Conservation (phyloP, 768 basidiomycete species). For the Clitopilus passeckerianus region DNA sequence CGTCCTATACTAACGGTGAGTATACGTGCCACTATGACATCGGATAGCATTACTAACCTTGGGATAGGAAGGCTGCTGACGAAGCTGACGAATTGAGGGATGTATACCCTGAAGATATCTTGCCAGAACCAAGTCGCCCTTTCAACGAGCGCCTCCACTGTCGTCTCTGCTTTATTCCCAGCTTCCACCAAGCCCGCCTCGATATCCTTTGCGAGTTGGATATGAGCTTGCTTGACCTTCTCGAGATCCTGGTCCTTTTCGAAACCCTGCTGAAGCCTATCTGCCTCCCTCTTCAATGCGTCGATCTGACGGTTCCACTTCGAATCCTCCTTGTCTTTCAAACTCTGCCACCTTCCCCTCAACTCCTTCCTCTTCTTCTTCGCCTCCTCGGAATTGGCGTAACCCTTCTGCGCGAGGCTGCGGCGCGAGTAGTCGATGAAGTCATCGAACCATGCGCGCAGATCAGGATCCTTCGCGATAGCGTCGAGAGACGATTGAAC, state of each 20-base stretch:
- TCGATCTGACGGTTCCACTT: slow-evolving; percentile 52
- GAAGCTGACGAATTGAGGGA: slow-evolving; percentile 49
- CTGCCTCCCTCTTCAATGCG: slow-evolving; percentile 37
- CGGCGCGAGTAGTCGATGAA: slow-evolving; percentile 41
- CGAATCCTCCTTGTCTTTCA: slow-evolving; percentile 40
- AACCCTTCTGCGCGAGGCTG: slow-evolving; percentile 46
- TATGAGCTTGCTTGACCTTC: slow-evolving; percentile 41
- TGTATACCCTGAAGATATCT: slow-evolving; percentile 77
- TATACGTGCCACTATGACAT: not conserved
- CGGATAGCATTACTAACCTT: slow-evolving; percentile 32
- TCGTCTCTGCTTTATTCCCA: slow-evolving; percentile 29
- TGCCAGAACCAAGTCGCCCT: slow-evolving; percentile 75
- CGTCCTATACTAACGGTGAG: slow-evolving; percentile 36
- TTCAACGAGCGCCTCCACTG: slow-evolving; percentile 49
- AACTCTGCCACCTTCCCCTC: slow-evolving; percentile 40
- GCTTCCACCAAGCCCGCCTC: slow-evolving; percentile 33
- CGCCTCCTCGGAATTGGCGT: slow-evolving; percentile 45
- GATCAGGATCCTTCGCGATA: slow-evolving; percentile 46
- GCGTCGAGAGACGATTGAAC: slow-evolving; percentile 39
- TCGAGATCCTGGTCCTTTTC: slow-evolving; percentile 45
- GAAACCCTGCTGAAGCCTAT: slow-evolving; percentile 40
- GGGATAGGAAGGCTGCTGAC: slow-evolving; percentile 67
- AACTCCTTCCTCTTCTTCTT: slow-evolving; percentile 38
- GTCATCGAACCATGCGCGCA: slow-evolving; percentile 52
- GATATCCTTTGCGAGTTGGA: slow-evolving; percentile 42